A percentile compares a stretch with the other conserved stretches of the same genome.
Conservation (phyloP, 2,329 filamentous ascomycete genomes). For the Xylariales sp. region DNA sequence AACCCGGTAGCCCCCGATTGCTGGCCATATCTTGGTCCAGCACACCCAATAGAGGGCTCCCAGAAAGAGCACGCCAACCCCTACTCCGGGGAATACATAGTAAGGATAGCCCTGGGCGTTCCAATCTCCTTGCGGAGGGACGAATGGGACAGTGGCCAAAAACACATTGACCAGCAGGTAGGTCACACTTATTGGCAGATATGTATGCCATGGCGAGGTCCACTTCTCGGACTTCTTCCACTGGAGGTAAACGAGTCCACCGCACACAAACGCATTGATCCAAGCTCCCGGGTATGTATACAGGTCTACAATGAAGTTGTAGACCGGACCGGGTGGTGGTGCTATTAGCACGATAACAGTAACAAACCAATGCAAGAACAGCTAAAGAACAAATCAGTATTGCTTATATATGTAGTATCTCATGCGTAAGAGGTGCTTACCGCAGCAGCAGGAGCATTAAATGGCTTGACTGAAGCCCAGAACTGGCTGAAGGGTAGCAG, state of each 20-base stretch:
- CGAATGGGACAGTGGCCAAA: conserved; percentile 48
- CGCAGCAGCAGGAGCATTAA: conserved; percentile 57
- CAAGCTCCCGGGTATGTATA: conserved; percentile 50
- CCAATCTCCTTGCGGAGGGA: conserved; percentile 45
- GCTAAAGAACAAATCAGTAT: conserved; percentile 22
- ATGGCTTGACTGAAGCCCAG: conserved; percentile 66
- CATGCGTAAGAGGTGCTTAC: conserved; percentile 24
- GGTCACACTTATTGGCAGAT: conserved; percentile 40
- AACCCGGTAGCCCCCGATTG: conserved; percentile 44
- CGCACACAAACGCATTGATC: conserved; percentile 48
- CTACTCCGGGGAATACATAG: conserved; percentile 52
- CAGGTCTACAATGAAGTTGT: conserved; percentile 61
- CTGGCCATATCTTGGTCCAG: conserved; percentile 47
- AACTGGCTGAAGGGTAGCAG: conserved; percentile 61
- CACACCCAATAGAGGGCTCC: conserved; percentile 48
- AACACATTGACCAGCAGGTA: conserved; percentile 49
- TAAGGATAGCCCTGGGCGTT: conserved; percentile 48
- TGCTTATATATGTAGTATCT: too few species aligned
- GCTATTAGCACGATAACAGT: conserved; percentile 62
- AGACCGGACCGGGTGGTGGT: conserved; percentile 63
- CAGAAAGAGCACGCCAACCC: conserved; percentile 44
- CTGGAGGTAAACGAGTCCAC: conserved; percentile 48
- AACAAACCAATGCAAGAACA: conserved; percentile 63
- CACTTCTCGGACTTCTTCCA: conserved; percentile 45
- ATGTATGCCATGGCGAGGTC: conserved; percentile 48